These are phyloP conservation scores for Yamadazyma philogaea DNA, from an alignment of 805 yeast species.

Conservation along the genomic window DNA sequence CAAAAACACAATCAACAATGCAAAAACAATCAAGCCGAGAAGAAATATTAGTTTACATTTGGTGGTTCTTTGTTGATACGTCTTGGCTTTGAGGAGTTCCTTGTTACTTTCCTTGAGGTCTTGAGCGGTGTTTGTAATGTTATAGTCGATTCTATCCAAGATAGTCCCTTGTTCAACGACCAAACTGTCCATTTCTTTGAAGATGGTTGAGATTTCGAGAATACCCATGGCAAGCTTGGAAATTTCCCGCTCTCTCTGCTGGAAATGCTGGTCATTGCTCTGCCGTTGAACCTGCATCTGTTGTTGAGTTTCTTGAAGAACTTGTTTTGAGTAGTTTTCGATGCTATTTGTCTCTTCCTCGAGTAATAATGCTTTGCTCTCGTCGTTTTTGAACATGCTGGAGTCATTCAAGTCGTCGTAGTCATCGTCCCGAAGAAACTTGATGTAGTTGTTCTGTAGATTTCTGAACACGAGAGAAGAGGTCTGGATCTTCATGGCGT, in stretches of 20 bases:
- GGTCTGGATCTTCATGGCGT: constrained; percentile 83
- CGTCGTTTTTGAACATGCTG: not conserved
- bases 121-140: constrained; percentile 73
- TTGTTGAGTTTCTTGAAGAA: constrained; percentile 24
- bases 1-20: constrained; percentile 65
- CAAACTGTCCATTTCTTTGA: constrained; percentile 87
- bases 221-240: constrained; percentile 91
- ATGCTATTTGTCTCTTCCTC: constrained; percentile 26
- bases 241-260: constrained; percentile 85
- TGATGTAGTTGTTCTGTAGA: constrained; percentile 84
- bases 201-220: constrained; percentile 86
- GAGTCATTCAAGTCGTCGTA: constrained; percentile 22
- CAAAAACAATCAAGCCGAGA: constrained; percentile 65
- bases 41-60: constrained; percentile 86
- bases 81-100: constrained; percentile 72
- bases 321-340: constrained; percentile 38
- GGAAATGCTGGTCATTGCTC: constrained; percentile 33
- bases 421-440: constrained; percentile 78
- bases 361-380: constrained; percentile 9
- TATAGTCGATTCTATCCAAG: constrained; percentile 90
- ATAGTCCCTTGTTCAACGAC: constrained; percentile 95
- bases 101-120: constrained; percentile 75
- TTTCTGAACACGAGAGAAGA: constrained; percentile 75
- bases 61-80: constrained; percentile 82
- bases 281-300: constrained; percentile 18